Base-by-base conservation (phyloP, 208 protist species). In the Crithidia fasciculata region DNA sequence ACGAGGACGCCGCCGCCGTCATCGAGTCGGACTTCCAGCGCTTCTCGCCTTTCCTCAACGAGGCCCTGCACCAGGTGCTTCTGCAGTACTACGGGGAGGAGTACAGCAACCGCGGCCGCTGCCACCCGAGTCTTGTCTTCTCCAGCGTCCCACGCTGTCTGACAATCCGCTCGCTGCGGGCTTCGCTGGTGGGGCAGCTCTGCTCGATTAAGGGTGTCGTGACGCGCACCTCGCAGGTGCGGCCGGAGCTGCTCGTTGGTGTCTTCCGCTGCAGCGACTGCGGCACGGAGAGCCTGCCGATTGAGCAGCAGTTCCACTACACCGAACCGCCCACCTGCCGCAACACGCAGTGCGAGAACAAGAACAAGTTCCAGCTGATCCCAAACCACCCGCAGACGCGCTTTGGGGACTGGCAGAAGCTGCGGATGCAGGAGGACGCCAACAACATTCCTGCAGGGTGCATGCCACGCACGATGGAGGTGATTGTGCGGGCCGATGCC, bases 331-430 rank as follows among this genome's bases (percentile, higher is more conserved):
- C 91, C 12, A 83, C 82, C 39, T 99, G 98, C 76, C 82, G 86
- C 19, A 98, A 98, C 72, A 36, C 81, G 4, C 60, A 86, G 49
- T 99, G 98, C 76, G 79, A 88, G 44, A 99, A 99, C 84, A 94
- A 85, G 41, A 86, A 64, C 45, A 81, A 84, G 36, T 99, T 98
- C 84, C 77, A 94, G 54, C 85, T 99, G 7, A 75, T 95, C 43
- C 89, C 88, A 0, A 89, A 84, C 13, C 89, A 95, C 81, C 89
- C 83, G 4, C 86, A 86, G 1, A 97, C 93, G 8, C 78, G 78
- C 44, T 99, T 99, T 80, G 87, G 90, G 7, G 99, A 99, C 79
- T 99, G 98, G 98, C 99, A 99, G 87, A 98, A 98, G 56, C 83
- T 99, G 56, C 87, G 96, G 9, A 88, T 99, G 62, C 98, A 99